These are phyloP conservation scores for Cryphonectria carpinicola DNA, from an alignment of 2,329 filamentous ascomycete genomes.

Conservation along the genomic window DNA sequence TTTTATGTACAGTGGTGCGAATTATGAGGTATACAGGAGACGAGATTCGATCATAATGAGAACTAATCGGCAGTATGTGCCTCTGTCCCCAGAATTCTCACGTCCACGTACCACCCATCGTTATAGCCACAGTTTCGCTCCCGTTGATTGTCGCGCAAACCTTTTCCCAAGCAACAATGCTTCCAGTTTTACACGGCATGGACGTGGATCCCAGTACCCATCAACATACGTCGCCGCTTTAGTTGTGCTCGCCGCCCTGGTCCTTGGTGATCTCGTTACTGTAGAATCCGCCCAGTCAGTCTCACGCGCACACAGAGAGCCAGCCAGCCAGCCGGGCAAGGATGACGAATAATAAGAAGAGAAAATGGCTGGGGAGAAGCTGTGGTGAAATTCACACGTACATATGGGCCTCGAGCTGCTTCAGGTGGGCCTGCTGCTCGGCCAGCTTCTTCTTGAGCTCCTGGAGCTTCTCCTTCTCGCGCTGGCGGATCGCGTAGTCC, in stretches of 20 bases:
- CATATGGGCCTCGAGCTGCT: slow-evolving; percentile 88
- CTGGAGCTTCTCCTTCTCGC: slow-evolving; percentile 88
- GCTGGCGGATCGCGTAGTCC: slow-evolving; percentile 80
- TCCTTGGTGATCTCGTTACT: slow-evolving; percentile 79
- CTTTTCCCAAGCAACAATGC: not conserved
- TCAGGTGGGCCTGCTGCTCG: slow-evolving; percentile 80
- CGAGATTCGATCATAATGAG: slow-evolving; percentile 30
- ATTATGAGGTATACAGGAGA: not conserved
- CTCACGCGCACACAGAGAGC: not conserved
- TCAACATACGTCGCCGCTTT: slow-evolving; percentile 32
- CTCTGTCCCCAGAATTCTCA: not conserved
- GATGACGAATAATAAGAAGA: not conserved
- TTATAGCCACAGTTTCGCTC: not conserved
- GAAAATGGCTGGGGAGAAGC: no score
- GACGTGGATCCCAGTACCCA: not conserved
- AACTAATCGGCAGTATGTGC: slow-evolving; percentile 4
- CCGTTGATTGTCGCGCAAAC: not conserved
- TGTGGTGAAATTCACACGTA: slow-evolving; percentile 48
- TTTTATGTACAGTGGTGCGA: slow-evolving; percentile 43
- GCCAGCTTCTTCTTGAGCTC: slow-evolving; percentile 73
- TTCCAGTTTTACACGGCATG: not conserved
- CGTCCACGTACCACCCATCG: not conserved
- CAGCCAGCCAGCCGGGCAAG: not conserved
- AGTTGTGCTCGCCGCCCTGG: slow-evolving; percentile 70
- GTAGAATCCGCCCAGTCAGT: slow-evolving; percentile 15